Base-by-base conservation (phyloP, 371 early-diverging fungal genomes). In the Phascolomyces articulosus region DNA sequence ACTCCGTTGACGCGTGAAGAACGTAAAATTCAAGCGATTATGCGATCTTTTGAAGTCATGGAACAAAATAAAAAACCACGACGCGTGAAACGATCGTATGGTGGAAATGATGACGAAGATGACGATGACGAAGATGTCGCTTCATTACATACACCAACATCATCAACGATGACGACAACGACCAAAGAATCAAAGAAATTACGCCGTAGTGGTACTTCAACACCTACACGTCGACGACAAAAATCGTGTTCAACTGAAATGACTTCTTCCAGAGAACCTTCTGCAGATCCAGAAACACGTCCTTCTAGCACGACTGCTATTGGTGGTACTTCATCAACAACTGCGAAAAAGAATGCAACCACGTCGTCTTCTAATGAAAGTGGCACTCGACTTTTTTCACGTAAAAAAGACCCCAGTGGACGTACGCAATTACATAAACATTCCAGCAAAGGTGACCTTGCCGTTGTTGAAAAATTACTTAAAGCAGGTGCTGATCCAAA, bases 401-500 rank as follows among this genome's bases (percentile, higher is more conserved):
- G 62, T 31, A 80, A 79, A 38, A 85, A 81, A 64, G 87, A 87
- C 56, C 75, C 84, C 1, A 73, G 73, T 28, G 87, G 87, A 18
- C 83, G 85, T n/a, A 85, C 87, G 0, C 84, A 84, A 27, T 67
- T 87, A 23, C 80, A 82, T 66, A 75, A 77, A 53, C 85, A 80
- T 79, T 70, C 86, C 3, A 84, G 79, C 40, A 75, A 79, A 11
- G 88, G 89, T 9, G 82, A 90, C 60, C 58, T 74, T 6, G 78
- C 75, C 24, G 79, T 80, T 24, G 87, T 90, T 1, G 77, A 79
- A 28, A 70, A 77, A 24, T 64, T 90, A 7, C 70, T 91, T 18
- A 80, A 84, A 56, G 87, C 88, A 31, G 95, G 95, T 13, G 91
- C 91, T 0, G 91, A 93, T 51, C 82, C 93, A 15, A 87, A 89